These are phyloP conservation scores for Diacronema lutheri DNA, from an alignment of 78 protist genomes.

Conservation along the genomic window DNA sequence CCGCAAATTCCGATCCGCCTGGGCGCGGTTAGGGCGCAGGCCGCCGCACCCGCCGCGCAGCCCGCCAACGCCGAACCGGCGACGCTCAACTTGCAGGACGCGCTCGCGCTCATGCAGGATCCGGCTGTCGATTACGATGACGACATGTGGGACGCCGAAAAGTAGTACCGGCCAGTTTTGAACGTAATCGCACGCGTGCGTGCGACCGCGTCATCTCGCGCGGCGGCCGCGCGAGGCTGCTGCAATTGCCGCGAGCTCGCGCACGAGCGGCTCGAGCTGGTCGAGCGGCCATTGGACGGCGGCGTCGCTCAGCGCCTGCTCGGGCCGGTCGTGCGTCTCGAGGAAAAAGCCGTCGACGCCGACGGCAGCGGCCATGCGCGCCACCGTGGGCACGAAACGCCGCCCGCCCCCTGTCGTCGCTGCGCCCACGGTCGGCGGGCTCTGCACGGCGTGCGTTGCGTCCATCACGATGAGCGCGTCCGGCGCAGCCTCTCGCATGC, in stretches of 20 bases:
- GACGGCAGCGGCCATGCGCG: background rate
- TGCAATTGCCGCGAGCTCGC: background rate
- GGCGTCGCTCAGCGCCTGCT: background rate
- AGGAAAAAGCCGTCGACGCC: background rate
- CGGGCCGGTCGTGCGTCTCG: slow-evolving; percentile 3
- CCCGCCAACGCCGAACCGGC: no score
- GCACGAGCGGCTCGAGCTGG: background rate
- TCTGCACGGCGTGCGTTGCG: slow-evolving; percentile 13
- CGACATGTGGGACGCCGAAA: no score
- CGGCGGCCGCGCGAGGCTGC: no score
- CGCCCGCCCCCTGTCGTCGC: background rate
- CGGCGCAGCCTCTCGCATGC: background rate
- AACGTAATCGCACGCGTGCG: no score
- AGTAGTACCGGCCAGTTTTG: no score
- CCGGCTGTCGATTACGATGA: no score
- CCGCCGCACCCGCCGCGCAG: no score
- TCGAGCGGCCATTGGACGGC: background rate
- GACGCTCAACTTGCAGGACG: no score
- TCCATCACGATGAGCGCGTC: background rate
- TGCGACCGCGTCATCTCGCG: no score
- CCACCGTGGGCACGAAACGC: background rate
- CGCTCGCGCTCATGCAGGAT: no score
- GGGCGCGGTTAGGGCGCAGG: no score
- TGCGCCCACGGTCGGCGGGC: background rate
- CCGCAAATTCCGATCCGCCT: no score